Percentiles rank a stretch among this genome's conserved stretches.
Evolutionary conservation across 2,329 filamentous ascomycete species (phyloP).

Genomic region (Chaetomium olivaceum): DNA sequence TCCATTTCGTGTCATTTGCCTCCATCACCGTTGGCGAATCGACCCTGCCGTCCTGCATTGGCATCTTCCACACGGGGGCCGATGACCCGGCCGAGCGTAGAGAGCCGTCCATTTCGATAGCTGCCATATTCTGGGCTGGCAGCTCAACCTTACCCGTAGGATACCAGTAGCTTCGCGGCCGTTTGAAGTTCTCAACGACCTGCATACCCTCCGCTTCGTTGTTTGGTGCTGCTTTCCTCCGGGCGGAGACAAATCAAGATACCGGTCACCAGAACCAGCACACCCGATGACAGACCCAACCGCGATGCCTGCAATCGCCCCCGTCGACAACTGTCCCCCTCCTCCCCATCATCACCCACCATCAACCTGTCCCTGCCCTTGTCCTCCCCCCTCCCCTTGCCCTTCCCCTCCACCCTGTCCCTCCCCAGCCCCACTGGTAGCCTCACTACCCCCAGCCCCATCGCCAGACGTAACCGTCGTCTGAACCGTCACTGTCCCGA

Average conservation of each 20-base stretch:
- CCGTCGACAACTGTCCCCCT: slow-evolving; percentile 5
- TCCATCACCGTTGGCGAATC: slow-evolving; percentile 6
- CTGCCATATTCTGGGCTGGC: background rate
- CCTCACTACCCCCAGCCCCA: background rate
- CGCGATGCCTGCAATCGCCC: slow-evolving; percentile 9
- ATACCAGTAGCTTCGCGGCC: slow-evolving; percentile 1
- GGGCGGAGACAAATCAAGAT: background rate
- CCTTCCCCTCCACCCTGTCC: background rate
- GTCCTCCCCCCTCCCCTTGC: background rate
- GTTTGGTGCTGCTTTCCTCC: background rate
- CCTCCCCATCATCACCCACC: background rate
- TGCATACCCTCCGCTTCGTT: background rate
- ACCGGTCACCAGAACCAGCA: background rate
- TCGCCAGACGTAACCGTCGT: background rate
- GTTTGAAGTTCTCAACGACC: background rate
- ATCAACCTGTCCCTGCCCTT: background rate
- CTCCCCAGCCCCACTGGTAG: background rate
- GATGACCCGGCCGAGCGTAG: background rate
- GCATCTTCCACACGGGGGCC: background rate
- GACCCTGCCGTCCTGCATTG: background rate
- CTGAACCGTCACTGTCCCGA: slow-evolving; percentile 16
- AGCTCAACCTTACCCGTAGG: slow-evolving; percentile 2
- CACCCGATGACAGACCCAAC: background rate
- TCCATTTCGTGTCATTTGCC: background rate
- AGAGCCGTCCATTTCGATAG: background rate